Conservation (phyloP, 2,329 filamentous ascomycete species). For the Cladosporium halotolerans region DNA sequence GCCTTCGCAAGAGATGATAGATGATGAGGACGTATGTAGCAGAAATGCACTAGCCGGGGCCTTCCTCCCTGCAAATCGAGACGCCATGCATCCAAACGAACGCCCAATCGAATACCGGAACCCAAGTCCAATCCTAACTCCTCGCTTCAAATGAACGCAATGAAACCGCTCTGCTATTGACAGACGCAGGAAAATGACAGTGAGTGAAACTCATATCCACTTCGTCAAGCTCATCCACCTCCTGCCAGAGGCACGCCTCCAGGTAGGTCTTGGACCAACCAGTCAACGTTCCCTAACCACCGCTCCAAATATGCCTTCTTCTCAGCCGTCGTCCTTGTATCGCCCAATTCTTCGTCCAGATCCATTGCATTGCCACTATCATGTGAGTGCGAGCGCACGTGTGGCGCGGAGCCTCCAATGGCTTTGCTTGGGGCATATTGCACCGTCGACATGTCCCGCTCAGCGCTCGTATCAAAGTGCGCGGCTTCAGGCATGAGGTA, state of each 20-base stretch:
- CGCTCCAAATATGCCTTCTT: conserved; percentile 55
- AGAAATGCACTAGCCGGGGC: too few relatives aligned
- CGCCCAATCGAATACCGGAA: too few relatives aligned
- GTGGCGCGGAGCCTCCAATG: conserved; percentile 10
- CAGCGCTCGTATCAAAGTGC: conserved; percentile 14
- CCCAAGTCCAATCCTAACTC: too few relatives aligned
- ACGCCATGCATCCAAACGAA: too few relatives aligned
- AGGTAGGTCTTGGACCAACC: conserved; percentile 5
- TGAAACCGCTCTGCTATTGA: too few relatives aligned
- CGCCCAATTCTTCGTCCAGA: conserved; percentile 29
- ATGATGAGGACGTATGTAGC: too few relatives aligned
- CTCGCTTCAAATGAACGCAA: too few relatives aligned
- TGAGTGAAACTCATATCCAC: too few relatives aligned
- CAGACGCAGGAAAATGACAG: too few relatives aligned
- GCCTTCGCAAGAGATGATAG: too few relatives aligned
- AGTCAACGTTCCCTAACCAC: conserved; percentile 9
- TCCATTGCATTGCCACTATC: conserved; percentile 27
- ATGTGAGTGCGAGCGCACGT: conserved; percentile 27
- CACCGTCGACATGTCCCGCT: conserved; percentile 23
- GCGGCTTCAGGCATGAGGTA: conserved; percentile 89
- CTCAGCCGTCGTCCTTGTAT: conserved; percentile 65
- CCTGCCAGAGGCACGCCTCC: background rate
- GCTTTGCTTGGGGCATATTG: conserved; percentile 23
- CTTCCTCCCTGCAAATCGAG: too few relatives aligned
- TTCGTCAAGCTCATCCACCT: background rate